Evolutionary conservation across 176 grass and related monocot species (phyloP), one percentile per base, ranked within the genome.

Genomic region (Saccharum officinarum): DNA sequence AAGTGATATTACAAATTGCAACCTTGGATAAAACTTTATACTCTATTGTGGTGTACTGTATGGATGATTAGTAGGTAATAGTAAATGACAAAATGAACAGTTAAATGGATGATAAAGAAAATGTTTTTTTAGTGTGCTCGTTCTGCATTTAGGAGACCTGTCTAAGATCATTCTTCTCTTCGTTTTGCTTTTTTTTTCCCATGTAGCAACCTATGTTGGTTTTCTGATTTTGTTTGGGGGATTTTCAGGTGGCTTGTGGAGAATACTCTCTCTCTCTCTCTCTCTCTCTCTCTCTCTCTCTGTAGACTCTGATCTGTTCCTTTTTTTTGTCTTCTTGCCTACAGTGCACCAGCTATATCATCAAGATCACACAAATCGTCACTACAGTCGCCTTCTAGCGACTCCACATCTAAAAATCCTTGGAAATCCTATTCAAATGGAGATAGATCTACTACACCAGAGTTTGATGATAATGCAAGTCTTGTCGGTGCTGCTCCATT

Each of bases 371-470:
- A 90, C 67, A 99, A 91, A 85, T 94, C 88, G 79, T 76, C 92
- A 82, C 67, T 91, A 40, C 92, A 92, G 68, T 71, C 76, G 0
- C 67, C 88, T 33, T 83, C 88, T 41, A 86, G 94, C 10, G 94
- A 92, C 60, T 72, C 79, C 20, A 34, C 71, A 64, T 85, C 92
- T 60, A 97, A 89, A 89, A 92, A 73, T 71, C 85, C 97, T 67
- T 97, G 92, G 92, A 94, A 82, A 81, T 92, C 94, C 76, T 97
- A 96, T 91, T 80, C 94, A 86, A 96, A 82, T 85, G 92, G 89
- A n/a, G 93, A 97, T 79, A 77, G 81, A 61, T 91, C 86, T 77
- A 39, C 81, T 9, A 80, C 77, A 61, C 39, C 67, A 11, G 92
- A 94, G 45, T 94, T 92, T 66, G 92, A 94, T 89, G 90, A 92